Base-by-base conservation (phyloP, 768 basidiomycete species). In the Mycena vitilis region DNA sequence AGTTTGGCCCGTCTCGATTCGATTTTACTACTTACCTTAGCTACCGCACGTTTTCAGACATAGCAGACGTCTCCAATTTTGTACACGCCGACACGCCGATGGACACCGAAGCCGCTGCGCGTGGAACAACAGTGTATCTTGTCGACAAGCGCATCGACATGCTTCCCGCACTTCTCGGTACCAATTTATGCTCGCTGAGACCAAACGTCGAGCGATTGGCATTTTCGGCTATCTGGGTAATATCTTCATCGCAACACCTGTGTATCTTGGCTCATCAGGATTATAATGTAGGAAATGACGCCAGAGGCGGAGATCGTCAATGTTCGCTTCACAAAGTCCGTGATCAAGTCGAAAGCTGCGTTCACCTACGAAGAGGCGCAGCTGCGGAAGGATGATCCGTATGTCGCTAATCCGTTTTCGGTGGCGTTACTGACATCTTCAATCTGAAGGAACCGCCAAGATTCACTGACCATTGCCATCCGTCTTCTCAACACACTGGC, bases 111-210 rank as follows among this genome's bases (percentile, higher is more conserved):
- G 97, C 97, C 23, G 94, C 96, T n/a, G 87, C 95, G 20, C 85
- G 97, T 68, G 97, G 97, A 6, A 98, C 97, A 6, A 99, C 97
- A 0, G 97, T 99, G 0, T 99, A 99, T 77, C 88, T 99, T 2
- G 97, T 99, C 7, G 97, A 99, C 83, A 97, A 96, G 79, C 94
- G 97, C 40, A 95, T 99, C 58, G 98, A 99, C 82, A 99, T 99
- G 98, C 84, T 99, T 55, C 98, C 98, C 0, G 83, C 91, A 4
- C 85, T 99, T 11, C 85, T 99, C 8, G 98, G 98, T 1, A 99
- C 97, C 1, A 99, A 99, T 74, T 80, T 99, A 13, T 99, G 98
- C 77, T 97, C 95, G 6, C 83, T 99, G 45, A 81, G 97, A 54
- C 95, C 96, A 0, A 87, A 92, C 73, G 96, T 99, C 8, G 98